Conservation (phyloP, 331 rosid species). For the Phaseolus coccineus region DNA sequence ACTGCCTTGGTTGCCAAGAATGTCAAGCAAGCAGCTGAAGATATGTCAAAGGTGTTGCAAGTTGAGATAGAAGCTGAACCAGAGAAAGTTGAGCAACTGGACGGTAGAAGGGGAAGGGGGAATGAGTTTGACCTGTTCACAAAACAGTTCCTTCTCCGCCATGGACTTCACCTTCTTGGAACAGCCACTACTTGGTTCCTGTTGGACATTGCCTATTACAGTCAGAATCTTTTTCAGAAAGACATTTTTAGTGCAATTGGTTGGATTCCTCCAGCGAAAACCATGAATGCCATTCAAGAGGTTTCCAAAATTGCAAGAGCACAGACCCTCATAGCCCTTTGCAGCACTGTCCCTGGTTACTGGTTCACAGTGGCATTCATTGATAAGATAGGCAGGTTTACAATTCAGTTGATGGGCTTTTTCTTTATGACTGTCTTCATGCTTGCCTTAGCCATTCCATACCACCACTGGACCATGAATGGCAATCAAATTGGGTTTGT, state of each 20-base stretch:
- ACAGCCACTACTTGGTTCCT: conserved; percentile 83
- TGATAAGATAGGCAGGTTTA: conserved; percentile 70
- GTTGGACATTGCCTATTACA: conserved; percentile 83
- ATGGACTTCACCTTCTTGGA: conserved; percentile 82
- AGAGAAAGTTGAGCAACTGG: conserved; percentile 47
- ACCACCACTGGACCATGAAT: conserved; percentile 76
- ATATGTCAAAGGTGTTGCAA: conserved; percentile 81
- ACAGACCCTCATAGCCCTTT: conserved; percentile 84
- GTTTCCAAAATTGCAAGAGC: conserved; percentile 76
- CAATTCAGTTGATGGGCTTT: conserved; percentile 77
- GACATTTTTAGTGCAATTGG: conserved; percentile 87
- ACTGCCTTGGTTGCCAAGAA: conserved; percentile 90
- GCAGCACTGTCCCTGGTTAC: conserved; percentile 90
- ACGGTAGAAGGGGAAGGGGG: not conserved
- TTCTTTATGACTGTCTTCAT: conserved; percentile 89
- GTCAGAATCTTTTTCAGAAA: conserved; percentile 87
- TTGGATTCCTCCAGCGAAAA: conserved; percentile 75
- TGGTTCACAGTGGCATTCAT: conserved; percentile 88
- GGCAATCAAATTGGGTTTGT: conserved; percentile 76
- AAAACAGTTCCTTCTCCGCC: conserved; percentile 59
- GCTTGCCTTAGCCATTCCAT: conserved; percentile 85
- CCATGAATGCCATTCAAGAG: conserved; percentile 83
- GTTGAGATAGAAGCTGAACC: conserved; percentile 65
- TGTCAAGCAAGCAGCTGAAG: conserved; percentile 71
- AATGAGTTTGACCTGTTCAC: conserved; percentile 76